Evolutionary conservation across 768 basidiomycete species (phyloP), one percentile per base, ranked within the genome.

Genomic region (Suillus ampliporus): DNA sequence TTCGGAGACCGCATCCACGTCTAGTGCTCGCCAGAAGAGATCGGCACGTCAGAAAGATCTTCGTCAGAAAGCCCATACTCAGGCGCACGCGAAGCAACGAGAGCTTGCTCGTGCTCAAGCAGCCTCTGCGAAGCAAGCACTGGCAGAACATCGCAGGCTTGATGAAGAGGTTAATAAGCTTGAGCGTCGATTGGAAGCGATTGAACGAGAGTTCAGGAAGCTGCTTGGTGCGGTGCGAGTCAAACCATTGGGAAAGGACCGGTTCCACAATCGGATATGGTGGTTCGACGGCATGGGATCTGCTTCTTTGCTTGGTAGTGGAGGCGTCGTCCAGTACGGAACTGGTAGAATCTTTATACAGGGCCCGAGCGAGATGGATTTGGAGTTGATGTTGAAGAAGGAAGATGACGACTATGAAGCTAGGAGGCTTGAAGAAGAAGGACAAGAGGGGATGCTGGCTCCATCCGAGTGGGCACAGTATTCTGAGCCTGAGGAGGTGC

Each of bases 261-360:
- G 97, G 58, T 99, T 98, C 77, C 91, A 92, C 71, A 97, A 97
- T 73, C 88, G 93, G 37, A 82, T 97, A 63, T 99, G 97, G 97
- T 99, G 97, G 97, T 94, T 98, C 72, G 97, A 99, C 76, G 97
- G 97, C 11, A 86, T 95, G 83, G 97, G 97, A 8, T 88, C 89
- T 6, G 89, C 89, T 52, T 88, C 90, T 50, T 77, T 97, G 58
- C 80, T 94, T 61, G 90, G 89, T 44, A 88, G 86, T 65, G 92
- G 92, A 17, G 92, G 91, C 4, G 84, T 88, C 34, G 85, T 90
- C 34, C 84, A 90, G 73, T 97, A 94, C 70, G 94, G 95, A 11
- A 89, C 95, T 21, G 97, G 95, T 6, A 81, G 97, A 58, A 71
- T 99, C 53, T 97, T 98, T 73, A 76, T 99, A 34, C 97, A 99